Evolutionary conservation across 2,329 filamentous ascomycete genomes (phyloP), one percentile per base, ranked within the genome.

Genomic region (Beauveria sp.): DNA sequence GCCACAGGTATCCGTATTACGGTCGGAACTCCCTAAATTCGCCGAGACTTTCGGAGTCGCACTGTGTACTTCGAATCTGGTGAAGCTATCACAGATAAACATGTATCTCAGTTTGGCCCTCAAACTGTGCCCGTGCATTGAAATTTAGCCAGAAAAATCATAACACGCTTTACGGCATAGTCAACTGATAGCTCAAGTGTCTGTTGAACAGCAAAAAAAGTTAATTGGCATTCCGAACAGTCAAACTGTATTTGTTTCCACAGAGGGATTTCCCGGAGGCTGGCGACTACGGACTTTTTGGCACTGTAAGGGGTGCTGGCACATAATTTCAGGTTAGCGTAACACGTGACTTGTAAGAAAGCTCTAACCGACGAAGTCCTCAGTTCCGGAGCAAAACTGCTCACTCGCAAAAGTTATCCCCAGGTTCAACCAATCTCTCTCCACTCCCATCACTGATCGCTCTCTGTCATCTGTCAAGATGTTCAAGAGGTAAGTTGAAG

Each of bases 401-500:
- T 79, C 76, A 76, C 69, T 75, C 74, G 73, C 74, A 76, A 77
- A 75, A 77, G 73, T 77, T 78, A 76, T 78, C 74, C 74, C 75
- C 76, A 76, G 73, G 70, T 73, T 74, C 75, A 74, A 76, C 75
- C 73, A 79, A 80, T 79, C 77, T 77, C 77, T 80, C 80, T 82
- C 80, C 82, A 80, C 81, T 79, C 79, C 74, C 77, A 80, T 83
- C 76, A 77, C 76, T 76, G 78, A 82, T 80, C 80, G 83, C 83
- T 84, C 83, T 84, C 80, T 79, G 79, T 83, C 83, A 85, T 87
- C 85, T 81, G 78, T 78, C 83, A 89, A 83, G 86, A 91, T 91
- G 88, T 88, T 90, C 82, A 89, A 89, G 87, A 90, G 87, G 88
- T 91, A 79, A 79, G 86, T 84, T 72, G 61, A 65, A 64, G 66